These are phyloP conservation scores for Zychaea mexicana DNA, from an alignment of 371 early-diverging fungal genomes.

Conservation along the genomic window DNA sequence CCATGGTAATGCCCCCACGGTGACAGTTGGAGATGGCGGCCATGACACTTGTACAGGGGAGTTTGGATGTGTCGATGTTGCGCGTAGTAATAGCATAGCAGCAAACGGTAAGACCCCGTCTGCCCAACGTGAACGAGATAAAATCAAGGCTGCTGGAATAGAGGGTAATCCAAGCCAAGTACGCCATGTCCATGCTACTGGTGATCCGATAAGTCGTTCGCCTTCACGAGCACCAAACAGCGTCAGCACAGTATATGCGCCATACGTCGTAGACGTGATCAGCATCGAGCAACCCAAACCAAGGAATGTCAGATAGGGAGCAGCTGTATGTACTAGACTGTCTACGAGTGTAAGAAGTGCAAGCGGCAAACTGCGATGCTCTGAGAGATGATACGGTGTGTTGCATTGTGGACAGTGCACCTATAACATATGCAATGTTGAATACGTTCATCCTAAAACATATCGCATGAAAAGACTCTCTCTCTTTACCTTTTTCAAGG, in stretches of 20 bases:
- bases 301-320: conserved; percentile 66
- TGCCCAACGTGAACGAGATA: conserved; percentile 55
- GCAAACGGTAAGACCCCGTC: conserved; percentile 37
- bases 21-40: conserved; percentile 58
- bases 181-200: conserved; percentile 64
- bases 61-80: conserved; percentile 17
- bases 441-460: too few species aligned
- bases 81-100: conserved; percentile 30
- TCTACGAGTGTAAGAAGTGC: conserved; percentile 56
- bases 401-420: conserved; percentile 79
- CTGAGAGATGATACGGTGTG: conserved; percentile 60
- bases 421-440: conserved; percentile 47
- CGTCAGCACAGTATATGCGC: conserved; percentile 72
- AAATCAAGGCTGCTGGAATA: conserved; percentile 65
- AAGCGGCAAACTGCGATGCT: conserved; percentile 51
- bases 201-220: conserved; percentile 61
- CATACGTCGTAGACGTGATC: conserved; percentile 67
- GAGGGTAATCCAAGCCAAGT: conserved; percentile 69
- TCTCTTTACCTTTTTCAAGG: conserved; percentile 50
- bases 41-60: conserved; percentile 49
- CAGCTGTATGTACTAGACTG: conserved; percentile 55
- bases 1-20: conserved; percentile 63
- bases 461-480: background rate
- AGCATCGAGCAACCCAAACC: conserved; percentile 65
- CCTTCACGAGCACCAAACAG: conserved; percentile 72